Percentiles rank a stretch among this genome's conserved stretches.
Conservation (phyloP, 2,329 filamentous ascomycete genomes). For the Xylariaceae sp. region DNA sequence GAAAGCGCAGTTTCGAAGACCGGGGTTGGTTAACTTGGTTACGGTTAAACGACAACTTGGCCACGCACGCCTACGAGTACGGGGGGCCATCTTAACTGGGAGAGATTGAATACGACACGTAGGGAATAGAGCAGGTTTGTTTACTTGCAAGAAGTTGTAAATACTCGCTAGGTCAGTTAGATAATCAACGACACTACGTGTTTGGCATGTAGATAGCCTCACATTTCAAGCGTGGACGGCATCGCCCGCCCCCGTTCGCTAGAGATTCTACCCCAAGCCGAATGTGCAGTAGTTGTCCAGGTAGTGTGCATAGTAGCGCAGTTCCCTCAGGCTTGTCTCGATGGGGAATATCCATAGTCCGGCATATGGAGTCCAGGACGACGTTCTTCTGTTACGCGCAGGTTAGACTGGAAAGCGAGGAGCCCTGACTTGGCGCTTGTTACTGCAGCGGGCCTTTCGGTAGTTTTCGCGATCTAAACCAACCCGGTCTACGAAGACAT, state of each 20-base stretch:
- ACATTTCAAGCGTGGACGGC: neutral
- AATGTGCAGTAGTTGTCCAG: neutral
- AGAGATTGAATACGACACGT: neutral
- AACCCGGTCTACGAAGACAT: no score
- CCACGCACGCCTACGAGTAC: neutral
- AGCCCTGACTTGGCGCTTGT: neutral
- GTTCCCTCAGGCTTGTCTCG: no score
- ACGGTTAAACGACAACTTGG: neutral
- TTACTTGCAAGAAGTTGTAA: no score
- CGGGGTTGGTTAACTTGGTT: no score
- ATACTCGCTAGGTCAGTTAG: no score
- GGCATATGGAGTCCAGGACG: neutral
- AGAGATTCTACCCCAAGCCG: neutral
- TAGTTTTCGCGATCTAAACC: neutral
- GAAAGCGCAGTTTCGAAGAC: neutral
- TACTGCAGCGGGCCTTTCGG: neutral
- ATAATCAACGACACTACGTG: neutral
- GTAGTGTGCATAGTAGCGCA: neutral
- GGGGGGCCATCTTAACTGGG: neutral
- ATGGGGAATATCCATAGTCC: neutral
- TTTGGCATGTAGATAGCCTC: neutral
- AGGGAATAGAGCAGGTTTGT: no score
- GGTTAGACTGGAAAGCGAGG: no score
- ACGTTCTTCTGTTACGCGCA: no score
- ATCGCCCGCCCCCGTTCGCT: neutral